These are phyloP conservation scores for Oenanthe javanica DNA, from an alignment of 140 eudicot genomes.

Conservation along the genomic window DNA sequence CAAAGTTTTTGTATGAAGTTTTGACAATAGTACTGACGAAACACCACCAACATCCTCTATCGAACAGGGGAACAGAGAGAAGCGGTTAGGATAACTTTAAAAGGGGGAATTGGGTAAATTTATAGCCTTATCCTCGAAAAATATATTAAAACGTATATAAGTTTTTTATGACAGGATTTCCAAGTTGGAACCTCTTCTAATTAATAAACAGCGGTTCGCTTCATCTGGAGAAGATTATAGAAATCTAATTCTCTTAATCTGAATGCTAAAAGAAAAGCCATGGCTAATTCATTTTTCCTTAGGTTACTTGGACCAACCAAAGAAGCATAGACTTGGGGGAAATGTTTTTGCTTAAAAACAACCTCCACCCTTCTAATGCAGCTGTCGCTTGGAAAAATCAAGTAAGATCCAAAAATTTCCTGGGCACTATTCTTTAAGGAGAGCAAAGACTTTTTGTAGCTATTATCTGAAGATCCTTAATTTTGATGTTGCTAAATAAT, in stretches of 20 bases:
- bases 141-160: no score
- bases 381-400: background rate
- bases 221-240: background rate
- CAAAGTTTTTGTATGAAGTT: background rate
- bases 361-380: background rate
- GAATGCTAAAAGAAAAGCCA: background rate
- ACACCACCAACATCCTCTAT: no score
- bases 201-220: background rate
- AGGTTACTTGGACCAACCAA: no score
- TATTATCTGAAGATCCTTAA: background rate
- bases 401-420: background rate
- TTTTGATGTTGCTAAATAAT: background rate
- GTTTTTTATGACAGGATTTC: no score
- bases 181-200: no score
- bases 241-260: background rate
- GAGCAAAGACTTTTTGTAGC: background rate
- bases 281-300: background rate
- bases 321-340: background rate
- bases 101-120: no score
- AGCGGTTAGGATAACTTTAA: no score
- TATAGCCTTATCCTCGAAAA: no score
- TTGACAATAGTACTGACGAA: no score
- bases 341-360: no score
- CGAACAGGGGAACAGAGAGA: no score
- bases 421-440: background rate